These are phyloP conservation scores for Yamadazyma sp. DNA, from an alignment of 805 yeast species.

Conservation along the genomic window DNA sequence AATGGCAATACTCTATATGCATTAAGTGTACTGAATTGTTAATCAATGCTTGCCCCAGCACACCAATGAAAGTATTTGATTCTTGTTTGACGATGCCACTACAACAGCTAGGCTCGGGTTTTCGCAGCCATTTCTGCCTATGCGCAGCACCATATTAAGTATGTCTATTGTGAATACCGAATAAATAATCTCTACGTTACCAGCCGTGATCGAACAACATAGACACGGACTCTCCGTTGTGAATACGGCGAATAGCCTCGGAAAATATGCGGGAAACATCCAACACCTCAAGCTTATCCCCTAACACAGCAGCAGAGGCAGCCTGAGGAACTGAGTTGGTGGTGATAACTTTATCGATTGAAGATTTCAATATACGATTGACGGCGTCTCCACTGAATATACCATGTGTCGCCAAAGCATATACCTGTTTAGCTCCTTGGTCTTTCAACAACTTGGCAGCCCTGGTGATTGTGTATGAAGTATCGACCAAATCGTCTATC, in stretches of 20 bases:
- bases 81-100: no score
- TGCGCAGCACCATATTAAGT: no score
- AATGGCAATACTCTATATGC: no score
- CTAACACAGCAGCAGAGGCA: slow-evolving; percentile 45
- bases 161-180: no score
- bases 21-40: no score
- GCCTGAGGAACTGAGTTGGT: slow-evolving; percentile 91
- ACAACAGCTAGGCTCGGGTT: no score
- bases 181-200: slow-evolving; percentile 32
- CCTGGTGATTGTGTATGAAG: slow-evolving; percentile 85
- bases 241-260: slow-evolving; percentile 93
- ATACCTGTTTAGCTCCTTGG: slow-evolving; percentile 86
- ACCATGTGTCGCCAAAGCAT: slow-evolving; percentile 90
- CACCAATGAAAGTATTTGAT: no score
- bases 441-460: slow-evolving; percentile 91
- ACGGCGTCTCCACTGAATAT: slow-evolving; percentile 90
- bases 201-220: slow-evolving; percentile 87
- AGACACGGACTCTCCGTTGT: slow-evolving; percentile 94
- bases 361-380: slow-evolving; percentile 60
- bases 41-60: no score
- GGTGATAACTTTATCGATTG: slow-evolving; percentile 80
- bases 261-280: slow-evolving; percentile 89
- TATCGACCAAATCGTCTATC: slow-evolving; percentile 91
- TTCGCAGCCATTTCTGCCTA: not conserved
- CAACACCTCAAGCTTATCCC: slow-evolving; percentile 67